These are phyloP conservation scores for Tulasnella sp. DNA, from an alignment of 768 basidiomycete species.

Conservation along the genomic window DNA sequence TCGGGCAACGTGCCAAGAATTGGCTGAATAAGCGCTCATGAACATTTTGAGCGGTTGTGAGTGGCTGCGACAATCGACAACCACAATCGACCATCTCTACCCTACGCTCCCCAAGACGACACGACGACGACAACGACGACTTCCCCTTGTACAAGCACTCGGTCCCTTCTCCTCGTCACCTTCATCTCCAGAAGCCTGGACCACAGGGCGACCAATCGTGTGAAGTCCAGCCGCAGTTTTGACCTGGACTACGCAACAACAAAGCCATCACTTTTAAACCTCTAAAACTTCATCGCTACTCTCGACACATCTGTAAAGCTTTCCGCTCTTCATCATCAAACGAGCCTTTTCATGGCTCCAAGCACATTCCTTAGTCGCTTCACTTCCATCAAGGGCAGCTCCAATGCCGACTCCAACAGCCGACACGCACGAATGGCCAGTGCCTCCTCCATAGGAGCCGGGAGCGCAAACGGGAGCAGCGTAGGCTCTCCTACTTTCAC, in stretches of 20 bases:
- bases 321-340: background rate
- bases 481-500: background rate
- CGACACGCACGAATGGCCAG: conserved; percentile 18
- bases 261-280: background rate
- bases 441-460: background rate
- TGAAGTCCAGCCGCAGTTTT: background rate
- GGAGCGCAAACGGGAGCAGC: background rate
- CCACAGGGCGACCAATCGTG: background rate
- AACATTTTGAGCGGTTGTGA: background rate
- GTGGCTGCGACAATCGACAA: background rate
- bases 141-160: background rate
- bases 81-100: background rate
- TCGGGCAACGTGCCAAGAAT: background rate
- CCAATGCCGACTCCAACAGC: conserved; percentile 3
- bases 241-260: background rate
- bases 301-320: background rate
- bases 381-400: conserved; percentile 5
- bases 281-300: background rate
- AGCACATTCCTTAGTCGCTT: conserved; percentile 17
- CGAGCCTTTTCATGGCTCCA: background rate
- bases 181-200: background rate
- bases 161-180: background rate
- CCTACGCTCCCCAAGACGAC: background rate
- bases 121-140: background rate
- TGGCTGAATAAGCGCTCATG: background rate